Evolutionary conservation across 352 stramenopile genomes (phyloP).

Genomic region (Phytophthora capsici): DNA sequence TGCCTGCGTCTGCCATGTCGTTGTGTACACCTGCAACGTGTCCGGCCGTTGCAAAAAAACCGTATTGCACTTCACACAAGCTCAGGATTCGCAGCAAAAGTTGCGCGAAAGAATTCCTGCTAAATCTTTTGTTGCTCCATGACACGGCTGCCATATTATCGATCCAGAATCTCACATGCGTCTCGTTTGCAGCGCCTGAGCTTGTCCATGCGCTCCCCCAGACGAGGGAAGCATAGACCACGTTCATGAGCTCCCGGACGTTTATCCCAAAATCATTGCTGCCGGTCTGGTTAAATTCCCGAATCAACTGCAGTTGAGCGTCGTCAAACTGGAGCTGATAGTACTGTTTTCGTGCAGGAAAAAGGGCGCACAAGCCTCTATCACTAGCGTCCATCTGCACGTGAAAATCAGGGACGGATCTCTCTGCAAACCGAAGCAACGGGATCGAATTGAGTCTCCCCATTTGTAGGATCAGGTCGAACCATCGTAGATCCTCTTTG

Average conservation of each 20-base stretch:
- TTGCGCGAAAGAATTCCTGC: constrained; percentile 15
- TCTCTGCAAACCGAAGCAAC: not conserved
- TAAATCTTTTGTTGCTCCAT: constrained; percentile 11
- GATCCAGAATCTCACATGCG: constrained; percentile 11
- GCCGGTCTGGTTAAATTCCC: not conserved
- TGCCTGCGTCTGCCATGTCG: constrained; percentile 24
- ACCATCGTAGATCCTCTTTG: not conserved
- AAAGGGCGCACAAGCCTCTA: not conserved
- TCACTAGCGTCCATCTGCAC: not conserved
- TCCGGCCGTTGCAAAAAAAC: constrained; percentile 8
- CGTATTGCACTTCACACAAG: constrained; percentile 11
- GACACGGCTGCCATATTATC: constrained; percentile 17
- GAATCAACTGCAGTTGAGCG: not conserved
- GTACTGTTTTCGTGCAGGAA: not conserved
- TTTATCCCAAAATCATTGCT: constrained; percentile 12
- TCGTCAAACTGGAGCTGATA: not conserved
- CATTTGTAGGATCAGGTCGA: not conserved
- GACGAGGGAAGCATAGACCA: constrained; percentile 10
- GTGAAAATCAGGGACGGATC: not conserved
- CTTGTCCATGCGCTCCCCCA: constrained; percentile 4
- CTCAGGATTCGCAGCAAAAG: constrained; percentile 13
- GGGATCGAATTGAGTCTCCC: not conserved
- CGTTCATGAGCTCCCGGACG: constrained; percentile 19
- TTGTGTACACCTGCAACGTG: constrained; percentile 16
- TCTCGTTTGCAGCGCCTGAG: not conserved